phyloP scores from a whole-genome alignment of 805 yeast species.

The Maudiozyma bulderi region DNA sequence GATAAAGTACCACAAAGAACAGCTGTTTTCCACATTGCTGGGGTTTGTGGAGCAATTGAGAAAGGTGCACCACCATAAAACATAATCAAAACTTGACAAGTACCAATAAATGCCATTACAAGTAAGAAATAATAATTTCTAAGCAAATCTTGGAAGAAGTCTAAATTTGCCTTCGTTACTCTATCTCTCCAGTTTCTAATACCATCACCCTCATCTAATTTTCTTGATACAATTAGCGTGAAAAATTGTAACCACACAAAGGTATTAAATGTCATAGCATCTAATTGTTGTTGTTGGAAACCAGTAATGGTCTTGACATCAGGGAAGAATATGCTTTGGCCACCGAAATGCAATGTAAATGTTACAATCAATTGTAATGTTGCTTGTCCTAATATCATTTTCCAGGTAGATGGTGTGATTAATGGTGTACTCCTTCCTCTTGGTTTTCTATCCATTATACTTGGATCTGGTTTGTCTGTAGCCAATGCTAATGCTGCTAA shows the following conservation, averaged over 20 bases:
- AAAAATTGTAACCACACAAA: conserved; percentile 98
- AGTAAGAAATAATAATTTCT: conserved; percentile 74
- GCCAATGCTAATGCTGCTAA: conserved; percentile 96
- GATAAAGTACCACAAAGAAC: conserved; percentile 71
- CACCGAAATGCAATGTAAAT: conserved; percentile 72
- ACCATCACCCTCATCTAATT: conserved; percentile 80
- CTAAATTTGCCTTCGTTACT: conserved; percentile 53
- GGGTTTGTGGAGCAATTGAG: conserved; percentile 68
- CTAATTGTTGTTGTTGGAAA: conserved; percentile 49
- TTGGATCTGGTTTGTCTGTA: conserved; percentile 88
- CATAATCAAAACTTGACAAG: conserved; percentile 84
- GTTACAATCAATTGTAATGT: conserved; percentile 70
- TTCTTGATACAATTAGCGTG: conserved; percentile 82
- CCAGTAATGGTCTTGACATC: conserved; percentile 21
- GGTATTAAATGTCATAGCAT: conserved; percentile 85
- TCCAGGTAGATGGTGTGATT: conserved; percentile 93
- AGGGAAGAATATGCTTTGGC: conserved; percentile 47
- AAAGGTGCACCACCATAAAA: conserved; percentile 96
- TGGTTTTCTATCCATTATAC: conserved; percentile 70
- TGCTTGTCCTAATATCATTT: conserved; percentile 90
- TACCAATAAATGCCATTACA: conserved; percentile 68
- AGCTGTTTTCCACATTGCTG: conserved; percentile 85
- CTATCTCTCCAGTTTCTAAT: conserved; percentile 47
- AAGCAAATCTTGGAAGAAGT: conserved; percentile 73
- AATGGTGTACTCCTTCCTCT: conserved; percentile 71